Base-by-base conservation (phyloP, 768 basidiomycete species). In the Piloderma croceum region DNA sequence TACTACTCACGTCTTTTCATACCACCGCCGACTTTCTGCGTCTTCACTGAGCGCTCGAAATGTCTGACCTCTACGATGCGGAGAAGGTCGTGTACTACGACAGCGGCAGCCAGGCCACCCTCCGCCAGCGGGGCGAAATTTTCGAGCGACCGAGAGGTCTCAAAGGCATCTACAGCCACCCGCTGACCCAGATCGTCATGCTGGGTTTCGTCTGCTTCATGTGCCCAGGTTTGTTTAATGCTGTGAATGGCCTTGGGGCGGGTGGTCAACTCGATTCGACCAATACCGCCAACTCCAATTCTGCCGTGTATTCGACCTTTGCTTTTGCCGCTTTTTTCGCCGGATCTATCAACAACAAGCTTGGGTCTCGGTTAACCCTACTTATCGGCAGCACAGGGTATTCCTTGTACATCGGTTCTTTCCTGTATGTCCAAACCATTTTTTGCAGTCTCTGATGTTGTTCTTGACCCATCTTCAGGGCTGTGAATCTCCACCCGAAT, bases 351-450 rank as follows among this genome's bases (percentile, higher is more conserved):
- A 87, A 86, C 63, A 92, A 92, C 48, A 75, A 75, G 40, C 67
- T 93, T 20, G 90, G 90, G n/a, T 69, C 84, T 31, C 73, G 77
- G 20, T 53, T 81, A 19, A 87, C 90, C 0, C 76, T 93, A 7
- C 65, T 80, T 21, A 48, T 90, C 13, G 90, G 90, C 43, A 83
- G 79, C 7, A 57, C 68, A 5, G 89, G 89, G 7, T 92, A 91
- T 56, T 70, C 81, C 1, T 55, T 92, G 19, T 90, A 84, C 55
- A 79, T 88, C 40, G 78, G 75, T 4, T 79, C 81, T 5, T 87
- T 74, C 55, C 67, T 87, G 84, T 86, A 48, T 44, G 82, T 56
- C n/a, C 11, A 38, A 31, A 27, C 12, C 25, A 33, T 38, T 21
- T 19, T 12, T 1, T 21, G 36, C 3, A 17, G n/a, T 39, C 37